Conservation (phyloP, 805 yeast genomes). For the Metschnikowia lochheadii region DNA sequence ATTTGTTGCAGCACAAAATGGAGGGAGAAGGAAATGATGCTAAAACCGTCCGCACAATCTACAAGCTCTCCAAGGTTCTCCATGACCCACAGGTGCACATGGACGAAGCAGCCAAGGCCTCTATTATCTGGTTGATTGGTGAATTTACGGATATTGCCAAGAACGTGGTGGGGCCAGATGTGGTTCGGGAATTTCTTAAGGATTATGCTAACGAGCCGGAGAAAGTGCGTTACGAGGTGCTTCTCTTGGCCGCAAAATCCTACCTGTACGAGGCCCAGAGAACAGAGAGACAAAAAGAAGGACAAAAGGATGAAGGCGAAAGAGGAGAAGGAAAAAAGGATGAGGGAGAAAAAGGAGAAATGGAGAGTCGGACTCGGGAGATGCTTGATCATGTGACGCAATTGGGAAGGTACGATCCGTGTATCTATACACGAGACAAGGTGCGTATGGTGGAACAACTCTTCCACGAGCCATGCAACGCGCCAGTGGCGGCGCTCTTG, state of each 20-base stretch:
- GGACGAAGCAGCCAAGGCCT: conserved; percentile 62
- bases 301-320: too few relatives aligned
- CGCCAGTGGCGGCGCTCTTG: conserved; percentile 62
- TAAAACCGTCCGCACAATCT: conserved; percentile 49
- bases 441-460: conserved; percentile 70
- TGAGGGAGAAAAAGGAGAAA: too few relatives aligned
- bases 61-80: conserved; percentile 38
- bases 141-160: conserved; percentile 51
- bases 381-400: conserved; percentile 61
- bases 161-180: conserved; percentile 64
- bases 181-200: conserved; percentile 55
- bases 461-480: conserved; percentile 39
- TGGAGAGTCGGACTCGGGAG: conserved; percentile 16
- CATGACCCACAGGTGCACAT: conserved; percentile 11
- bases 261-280: conserved; percentile 23
- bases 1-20: conserved; percentile 56
- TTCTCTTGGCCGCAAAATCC: conserved; percentile 71
- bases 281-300: background rate
- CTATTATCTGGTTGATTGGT: conserved; percentile 88
- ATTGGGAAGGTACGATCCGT: conserved; percentile 67
- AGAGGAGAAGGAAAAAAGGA: too few relatives aligned
- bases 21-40: conserved; percentile 17
- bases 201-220: conserved; percentile 52
- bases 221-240: conserved; percentile 62
- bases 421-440: conserved; percentile 77